Evolutionary conservation across 345 rosid species (phyloP), one percentile per base, ranked within the genome.

Genomic region (Brassica rapa): DNA sequence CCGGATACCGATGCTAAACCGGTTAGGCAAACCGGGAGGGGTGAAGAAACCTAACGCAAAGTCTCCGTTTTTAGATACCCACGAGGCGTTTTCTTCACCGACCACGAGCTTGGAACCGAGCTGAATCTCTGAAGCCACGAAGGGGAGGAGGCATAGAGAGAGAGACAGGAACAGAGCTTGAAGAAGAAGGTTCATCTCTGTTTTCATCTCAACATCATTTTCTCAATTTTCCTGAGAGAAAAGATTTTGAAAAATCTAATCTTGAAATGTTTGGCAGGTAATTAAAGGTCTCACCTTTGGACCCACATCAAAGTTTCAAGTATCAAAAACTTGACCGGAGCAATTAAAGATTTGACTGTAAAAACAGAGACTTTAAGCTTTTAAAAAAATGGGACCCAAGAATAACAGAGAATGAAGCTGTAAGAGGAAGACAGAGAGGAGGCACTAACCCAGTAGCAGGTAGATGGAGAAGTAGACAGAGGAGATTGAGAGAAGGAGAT

Each of bases 1-100:
- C 62, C 85, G 85, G 83, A 93, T 86, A 63, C 98, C 98, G 6
- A 93, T 75, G 63, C 98, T 81, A 29, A 83, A 91, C 86, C 84
- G 90, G 76, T 78, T 83, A 23, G 89, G 86, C 76, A 78, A 84
- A 84, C 81, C 89, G 30, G 87, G 80, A 21, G 64, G 69, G 67
- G 70, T 84, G 78, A 83, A 87, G 83, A 91, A 93, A 15, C 94
- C 93, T 56, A 93, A 27, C 0, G 93, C 94, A 76, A 85, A 93
- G 84, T 87, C 84, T 49, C 93, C 91, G 71, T 82, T 81, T 37
- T 89, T 69, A 15, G 98, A 93, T 37, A 84, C 87, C 98, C 98
- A 93, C 1, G 71, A 80, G 65, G 75, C 83, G 62, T 81, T 83
- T 71, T 86, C 91, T 68, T 86, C 92, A 35, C 68, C 85, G 2